Base-by-base conservation (phyloP, 2,329 filamentous ascomycete genomes). In the Drechmeria coniospora region DNA sequence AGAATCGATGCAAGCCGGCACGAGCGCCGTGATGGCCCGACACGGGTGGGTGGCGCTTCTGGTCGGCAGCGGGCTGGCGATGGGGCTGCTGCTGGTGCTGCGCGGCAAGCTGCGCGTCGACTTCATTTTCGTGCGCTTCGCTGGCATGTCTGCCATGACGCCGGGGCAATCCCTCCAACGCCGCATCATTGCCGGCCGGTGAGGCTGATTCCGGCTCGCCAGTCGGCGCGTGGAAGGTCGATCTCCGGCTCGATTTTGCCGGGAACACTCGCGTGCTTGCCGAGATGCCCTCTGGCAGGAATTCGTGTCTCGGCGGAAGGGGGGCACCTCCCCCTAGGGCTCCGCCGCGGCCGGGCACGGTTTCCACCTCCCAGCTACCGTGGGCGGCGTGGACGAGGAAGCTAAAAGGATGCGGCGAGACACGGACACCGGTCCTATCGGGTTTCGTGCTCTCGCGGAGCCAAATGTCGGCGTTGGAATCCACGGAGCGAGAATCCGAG, bases 391-490 rank as follows among this genome's bases (percentile, higher is more conserved):
- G 48, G 1, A 46, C 47, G 0, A 66, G 65, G 32, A 72, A 68
- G 12, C 58, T 53, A 32, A 71, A 71, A 2, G 71, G 49, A 31
- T 71, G 67, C 0, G 66, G 66, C 4, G 65, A 68, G 1, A 38
- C 37, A 15, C 48, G 43, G 6, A 42, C 41, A 1, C 38, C 42
- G 1, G 46, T 43, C 1, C 29, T 32, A 4, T 34, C 34, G 1
- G 61, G 56, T 25, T 62, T 62, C 18, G 57, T 46, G 29, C 63
- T 65, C 42, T 68, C 65, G 6, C 57, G 59, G 48, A 73, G 57
- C 68, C 68, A 74, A 15, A 68, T 65, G 29, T 73, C 68, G 5
- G 65, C 54, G 33, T 59, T 65, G 1, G 63, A 68, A 1, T 59
- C 50, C 4, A 59, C 42, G 2, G 63, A 67, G 16, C 42, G 48